Conservation (phyloP, 805 yeast species). For the Kurtzmaniella fragi region DNA sequence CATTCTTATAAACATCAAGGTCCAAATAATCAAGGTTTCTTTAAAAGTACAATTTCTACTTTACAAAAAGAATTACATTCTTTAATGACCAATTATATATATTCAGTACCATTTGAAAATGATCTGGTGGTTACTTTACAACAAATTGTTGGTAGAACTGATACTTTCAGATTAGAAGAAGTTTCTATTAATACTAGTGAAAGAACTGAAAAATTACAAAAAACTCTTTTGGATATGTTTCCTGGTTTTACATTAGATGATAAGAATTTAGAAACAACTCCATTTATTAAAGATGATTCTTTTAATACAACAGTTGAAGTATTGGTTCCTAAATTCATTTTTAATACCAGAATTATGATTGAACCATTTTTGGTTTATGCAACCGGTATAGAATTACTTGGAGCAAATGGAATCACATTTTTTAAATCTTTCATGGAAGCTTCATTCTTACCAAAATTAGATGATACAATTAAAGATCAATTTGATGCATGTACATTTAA, state of each 20-base stretch:
- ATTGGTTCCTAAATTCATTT: conserved; percentile 63
- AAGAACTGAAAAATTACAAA: conserved; percentile 20
- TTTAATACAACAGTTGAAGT: conserved; percentile 54
- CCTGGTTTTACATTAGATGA: conserved; percentile 53
- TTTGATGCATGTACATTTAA: conserved; percentile 40
- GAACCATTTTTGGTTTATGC: conserved; percentile 69
- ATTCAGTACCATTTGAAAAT: conserved; percentile 3
- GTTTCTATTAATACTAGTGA: conserved; percentile 18
- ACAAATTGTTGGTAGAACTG: conserved; percentile 18
- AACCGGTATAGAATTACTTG: conserved; percentile 45
- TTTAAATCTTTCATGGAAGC: conserved; percentile 60
- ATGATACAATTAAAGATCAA: conserved; percentile 46
- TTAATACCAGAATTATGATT: conserved; percentile 73
- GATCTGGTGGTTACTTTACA: conserved; percentile 8
- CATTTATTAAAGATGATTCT: conserved; percentile 58
- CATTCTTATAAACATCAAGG: too few relatives aligned
- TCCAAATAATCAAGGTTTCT: too few relatives aligned
- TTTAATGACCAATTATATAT: conserved; percentile 28
- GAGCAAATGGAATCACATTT: conserved; percentile 32
- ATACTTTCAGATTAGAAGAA: conserved; percentile 28
- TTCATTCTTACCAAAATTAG: conserved; percentile 61
- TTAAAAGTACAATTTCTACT: too few relatives aligned
- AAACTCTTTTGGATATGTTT: conserved; percentile 54
- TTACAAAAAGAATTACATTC: conserved; percentile 23
- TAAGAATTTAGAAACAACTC: conserved; percentile 16